These are phyloP conservation scores for Crassisporium funariophilum DNA, from an alignment of 768 basidiomycete genomes.

Conservation along the genomic window DNA sequence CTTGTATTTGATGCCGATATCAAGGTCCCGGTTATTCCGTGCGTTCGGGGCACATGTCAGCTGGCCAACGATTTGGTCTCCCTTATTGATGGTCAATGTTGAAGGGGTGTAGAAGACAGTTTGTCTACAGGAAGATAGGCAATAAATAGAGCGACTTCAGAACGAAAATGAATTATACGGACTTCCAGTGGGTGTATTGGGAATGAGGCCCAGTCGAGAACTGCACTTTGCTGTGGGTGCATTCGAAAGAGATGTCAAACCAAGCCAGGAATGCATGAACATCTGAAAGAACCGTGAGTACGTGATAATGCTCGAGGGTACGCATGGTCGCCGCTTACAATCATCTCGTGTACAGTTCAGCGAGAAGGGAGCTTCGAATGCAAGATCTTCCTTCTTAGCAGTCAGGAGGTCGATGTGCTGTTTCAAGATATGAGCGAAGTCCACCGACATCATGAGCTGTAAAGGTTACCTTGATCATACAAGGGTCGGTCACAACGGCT, in stretches of 20 bases:
- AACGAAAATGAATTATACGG: slow-evolving; percentile 32
- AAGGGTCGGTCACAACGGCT: slow-evolving; percentile 92
- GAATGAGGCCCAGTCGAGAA: slow-evolving; percentile 99
- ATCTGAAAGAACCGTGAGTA: slow-evolving; percentile 53
- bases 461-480: slow-evolving; percentile 71
- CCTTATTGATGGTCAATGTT: slow-evolving; percentile 68
- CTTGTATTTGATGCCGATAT: slow-evolving; percentile 82
- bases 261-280: slow-evolving; percentile 98
- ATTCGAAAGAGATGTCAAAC: slow-evolving; percentile 97
- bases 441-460: background rate
- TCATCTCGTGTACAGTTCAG: slow-evolving; percentile 87
- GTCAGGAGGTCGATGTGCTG: slow-evolving; percentile 90
- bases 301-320: slow-evolving; percentile 1
- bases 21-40: slow-evolving; percentile 93
- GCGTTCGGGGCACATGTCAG: slow-evolving; percentile 86
- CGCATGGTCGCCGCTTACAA: slow-evolving; percentile 56
- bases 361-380: slow-evolving; percentile 79
- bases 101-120: slow-evolving; percentile 96
- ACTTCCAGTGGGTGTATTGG: slow-evolving; percentile 97
- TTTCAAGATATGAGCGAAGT: slow-evolving; percentile 8
- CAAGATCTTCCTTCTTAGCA: slow-evolving; percentile 93
- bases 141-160: background rate
- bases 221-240: slow-evolving; percentile 92
- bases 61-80: slow-evolving; percentile 71
- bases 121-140: slow-evolving; percentile 55